phyloP scores from a whole-genome alignment of 139 green algal species.

The Pleodorina starrii region DNA sequence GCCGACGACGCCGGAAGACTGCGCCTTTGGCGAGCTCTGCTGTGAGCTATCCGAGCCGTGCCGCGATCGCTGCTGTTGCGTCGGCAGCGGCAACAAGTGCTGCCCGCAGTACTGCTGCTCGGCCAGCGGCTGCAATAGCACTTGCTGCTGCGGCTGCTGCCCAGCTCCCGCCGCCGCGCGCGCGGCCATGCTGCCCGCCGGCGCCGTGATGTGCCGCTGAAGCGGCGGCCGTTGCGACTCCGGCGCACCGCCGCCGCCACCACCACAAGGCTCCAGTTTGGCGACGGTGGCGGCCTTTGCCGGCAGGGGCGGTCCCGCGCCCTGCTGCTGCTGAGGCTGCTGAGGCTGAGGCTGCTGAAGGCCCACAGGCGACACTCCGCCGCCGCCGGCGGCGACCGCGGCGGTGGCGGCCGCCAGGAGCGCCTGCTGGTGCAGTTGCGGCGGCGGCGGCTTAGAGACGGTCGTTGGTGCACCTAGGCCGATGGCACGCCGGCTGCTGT shows the following conservation, averaged over 20 bases:
- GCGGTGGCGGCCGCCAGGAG: not conserved
- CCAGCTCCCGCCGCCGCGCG: not conserved
- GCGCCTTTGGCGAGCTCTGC: not conserved
- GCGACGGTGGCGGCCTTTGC: not conserved
- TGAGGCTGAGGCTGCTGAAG: not conserved
- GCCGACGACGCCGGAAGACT: not conserved
- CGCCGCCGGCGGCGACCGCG: not conserved
- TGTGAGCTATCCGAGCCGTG: not conserved
- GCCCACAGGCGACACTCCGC: not conserved
- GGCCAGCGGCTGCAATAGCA: constrained; percentile 36
- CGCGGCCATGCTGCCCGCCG: not conserved
- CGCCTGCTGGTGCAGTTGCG: not conserved
- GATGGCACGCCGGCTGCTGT: not conserved
- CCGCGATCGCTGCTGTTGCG: constrained; percentile 36
- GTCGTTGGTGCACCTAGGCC: not conserved
- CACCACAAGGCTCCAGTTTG: not conserved
- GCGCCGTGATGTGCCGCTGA: constrained; percentile 27
- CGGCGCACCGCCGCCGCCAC: no score
- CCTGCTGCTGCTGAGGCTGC: constrained; percentile 16
- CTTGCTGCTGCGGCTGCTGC: constrained; percentile 11
- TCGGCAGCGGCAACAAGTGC: not conserved
- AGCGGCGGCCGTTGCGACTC: constrained; percentile 12
- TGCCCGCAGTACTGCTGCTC: constrained; percentile 2
- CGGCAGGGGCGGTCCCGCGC: not conserved
- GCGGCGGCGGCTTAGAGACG: not conserved